phyloP scores from a whole-genome alignment of 148 eudicot species.

The Diospyros lotus region DNA sequence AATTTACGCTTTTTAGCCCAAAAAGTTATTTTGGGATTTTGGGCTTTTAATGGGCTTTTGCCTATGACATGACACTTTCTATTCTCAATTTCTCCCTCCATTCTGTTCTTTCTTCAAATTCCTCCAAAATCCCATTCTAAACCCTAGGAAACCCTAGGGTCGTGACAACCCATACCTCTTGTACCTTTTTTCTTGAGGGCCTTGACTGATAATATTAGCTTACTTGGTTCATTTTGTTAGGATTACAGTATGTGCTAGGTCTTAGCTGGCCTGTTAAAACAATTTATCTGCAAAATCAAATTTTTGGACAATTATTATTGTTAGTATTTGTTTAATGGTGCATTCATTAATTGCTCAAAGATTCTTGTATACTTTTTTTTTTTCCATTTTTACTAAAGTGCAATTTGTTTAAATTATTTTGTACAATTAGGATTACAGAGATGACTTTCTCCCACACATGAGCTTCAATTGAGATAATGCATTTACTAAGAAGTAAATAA shows the following conservation, averaged over 20 bases:
- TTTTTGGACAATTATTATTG: slow-evolving; percentile 1
- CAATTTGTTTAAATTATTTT: not conserved
- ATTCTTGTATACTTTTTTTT: not conserved
- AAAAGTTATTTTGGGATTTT: no score
- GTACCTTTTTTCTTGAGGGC: not conserved
- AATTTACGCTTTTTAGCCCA: no score
- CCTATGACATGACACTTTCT: no score
- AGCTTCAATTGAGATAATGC: not conserved
- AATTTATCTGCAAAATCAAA: not conserved
- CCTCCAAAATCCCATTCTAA: no score
- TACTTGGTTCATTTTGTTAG: slow-evolving; percentile 1
- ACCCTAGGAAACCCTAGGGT: no score
- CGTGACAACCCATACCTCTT: not conserved
- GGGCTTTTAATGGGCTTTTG: no score
- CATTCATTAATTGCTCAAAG: not conserved
- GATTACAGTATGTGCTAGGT: not conserved
- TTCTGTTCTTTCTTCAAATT: no score
- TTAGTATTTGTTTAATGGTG: not conserved
- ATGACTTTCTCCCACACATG: not conserved
- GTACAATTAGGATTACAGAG: not conserved
- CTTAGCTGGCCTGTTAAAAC: not conserved
- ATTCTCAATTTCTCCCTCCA: no score
- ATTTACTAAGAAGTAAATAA: not conserved
- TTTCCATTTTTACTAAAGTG: not conserved
- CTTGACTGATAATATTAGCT: not conserved